phyloP scores from a whole-genome alignment of 352 stramenopile genomes.

The Pythium grandisporangium region DNA sequence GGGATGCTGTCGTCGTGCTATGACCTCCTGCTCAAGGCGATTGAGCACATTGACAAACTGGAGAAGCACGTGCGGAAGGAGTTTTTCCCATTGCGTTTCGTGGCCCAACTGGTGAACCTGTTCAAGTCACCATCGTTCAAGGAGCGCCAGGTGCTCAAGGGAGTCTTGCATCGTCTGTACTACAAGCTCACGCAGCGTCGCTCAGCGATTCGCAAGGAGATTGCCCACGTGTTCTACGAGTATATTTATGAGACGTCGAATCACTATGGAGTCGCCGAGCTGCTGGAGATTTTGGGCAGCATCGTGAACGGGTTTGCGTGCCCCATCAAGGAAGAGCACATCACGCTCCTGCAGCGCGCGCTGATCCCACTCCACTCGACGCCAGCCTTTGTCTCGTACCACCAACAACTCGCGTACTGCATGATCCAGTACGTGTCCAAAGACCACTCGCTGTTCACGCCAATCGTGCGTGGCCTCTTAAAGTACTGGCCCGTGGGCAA shows the following conservation, averaged over 20 bases:
- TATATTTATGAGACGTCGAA: conserved; percentile 91
- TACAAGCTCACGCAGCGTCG: conserved; percentile 87
- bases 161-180: conserved; percentile 81
- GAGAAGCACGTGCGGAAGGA: conserved; percentile 83
- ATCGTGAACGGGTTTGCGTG: conserved; percentile 88
- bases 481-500: conserved; percentile 84
- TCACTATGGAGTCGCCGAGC: conserved; percentile 81
- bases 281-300: conserved; percentile 82
- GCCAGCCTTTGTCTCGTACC: conserved; percentile 80
- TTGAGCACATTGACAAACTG: conserved; percentile 85
- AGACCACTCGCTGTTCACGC: conserved; percentile 78
- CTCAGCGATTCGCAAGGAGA: conserved; percentile 81
- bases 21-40: conserved; percentile 74
- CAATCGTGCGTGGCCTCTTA: conserved; percentile 68
- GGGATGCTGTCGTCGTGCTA: conserved; percentile 73
- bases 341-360: conserved; percentile 74
- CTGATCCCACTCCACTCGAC: conserved; percentile 82
- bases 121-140: conserved; percentile 86
- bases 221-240: conserved; percentile 84
- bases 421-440: conserved; percentile 89
- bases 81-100: conserved; percentile 76
- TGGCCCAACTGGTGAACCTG: conserved; percentile 69
- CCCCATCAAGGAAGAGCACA: conserved; percentile 85
- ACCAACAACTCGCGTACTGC: conserved; percentile 84
- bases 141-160: conserved; percentile 80